Evolutionary conservation across 108 stramenopile species (phyloP).

Genomic region (Cyclostephanos invisitatus): DNA sequence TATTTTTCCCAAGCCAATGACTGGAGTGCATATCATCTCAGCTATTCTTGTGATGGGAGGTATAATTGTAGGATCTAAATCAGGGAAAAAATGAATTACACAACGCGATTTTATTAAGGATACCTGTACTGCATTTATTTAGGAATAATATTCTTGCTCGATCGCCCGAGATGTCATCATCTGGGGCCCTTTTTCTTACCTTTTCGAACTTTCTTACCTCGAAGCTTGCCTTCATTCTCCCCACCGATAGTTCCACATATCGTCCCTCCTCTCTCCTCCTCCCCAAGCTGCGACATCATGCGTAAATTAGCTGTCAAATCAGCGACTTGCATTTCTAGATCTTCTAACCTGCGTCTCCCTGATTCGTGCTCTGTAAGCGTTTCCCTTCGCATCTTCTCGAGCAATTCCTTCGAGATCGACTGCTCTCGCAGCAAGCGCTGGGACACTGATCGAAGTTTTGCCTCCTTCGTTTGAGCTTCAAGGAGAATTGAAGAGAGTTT

Average conservation of each 20-base stretch:
- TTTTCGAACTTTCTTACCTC: slow-evolving; percentile 39
- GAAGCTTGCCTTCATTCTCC: slow-evolving; percentile 15
- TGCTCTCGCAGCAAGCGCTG: slow-evolving; percentile 74
- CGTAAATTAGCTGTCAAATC: slow-evolving; percentile 77
- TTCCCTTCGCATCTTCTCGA: slow-evolving; percentile 74
- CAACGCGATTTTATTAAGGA: too few relatives aligned
- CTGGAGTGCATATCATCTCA: slow-evolving; percentile 18
- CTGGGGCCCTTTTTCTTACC: slow-evolving; percentile 11
- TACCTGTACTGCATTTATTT: too few relatives aligned
- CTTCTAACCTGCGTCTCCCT: slow-evolving; percentile 62
- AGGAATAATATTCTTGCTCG: neutral
- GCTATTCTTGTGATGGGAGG: slow-evolving; percentile 17
- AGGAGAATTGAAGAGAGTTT: slow-evolving; percentile 49
- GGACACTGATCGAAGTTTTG: slow-evolving; percentile 56
- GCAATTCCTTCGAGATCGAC: slow-evolving; percentile 64
- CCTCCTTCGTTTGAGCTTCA: slow-evolving; percentile 73
- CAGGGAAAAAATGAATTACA: slow-evolving; percentile 20
- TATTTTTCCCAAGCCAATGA: slow-evolving; percentile 47
- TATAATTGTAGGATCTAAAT: slow-evolving; percentile 17
- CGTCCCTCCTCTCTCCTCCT: slow-evolving; percentile 72
- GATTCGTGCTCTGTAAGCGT: slow-evolving; percentile 44
- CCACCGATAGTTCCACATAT: slow-evolving; percentile 69
- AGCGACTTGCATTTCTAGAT: slow-evolving; percentile 81
- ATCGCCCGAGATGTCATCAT: neutral
- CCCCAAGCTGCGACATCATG: slow-evolving; percentile 72